These are phyloP conservation scores for Zygoascus ofunaensis DNA, from an alignment of 805 yeast species.

Conservation along the genomic window DNA sequence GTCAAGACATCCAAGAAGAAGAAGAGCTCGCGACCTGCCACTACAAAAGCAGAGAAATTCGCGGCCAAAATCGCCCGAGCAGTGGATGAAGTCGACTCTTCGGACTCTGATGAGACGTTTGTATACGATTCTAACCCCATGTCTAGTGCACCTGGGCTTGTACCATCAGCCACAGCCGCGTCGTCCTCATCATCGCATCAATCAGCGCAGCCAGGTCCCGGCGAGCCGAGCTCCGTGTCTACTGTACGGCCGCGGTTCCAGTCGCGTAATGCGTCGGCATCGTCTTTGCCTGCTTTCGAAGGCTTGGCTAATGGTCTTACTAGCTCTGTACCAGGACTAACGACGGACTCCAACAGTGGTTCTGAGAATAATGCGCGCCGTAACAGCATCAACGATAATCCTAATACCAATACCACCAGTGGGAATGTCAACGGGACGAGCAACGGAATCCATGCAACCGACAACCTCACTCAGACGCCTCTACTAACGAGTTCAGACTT, in stretches of 20 bases:
- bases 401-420: background rate
- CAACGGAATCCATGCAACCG: too few species aligned
- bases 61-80: constrained; percentile 94
- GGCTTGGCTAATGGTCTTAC: background rate
- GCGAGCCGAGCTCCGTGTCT: constrained; percentile 3
- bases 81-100: constrained; percentile 69
- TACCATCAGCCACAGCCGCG: too few species aligned
- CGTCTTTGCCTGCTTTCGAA: background rate
- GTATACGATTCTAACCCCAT: constrained; percentile 63
- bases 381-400: background rate
- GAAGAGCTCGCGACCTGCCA: constrained; percentile 34
- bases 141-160: background rate
- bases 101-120: constrained; percentile 90
- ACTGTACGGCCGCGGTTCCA: constrained; percentile 16
- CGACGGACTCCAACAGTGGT: constrained; percentile 3
- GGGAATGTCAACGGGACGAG: too few species aligned
- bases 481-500: background rate
- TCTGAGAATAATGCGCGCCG: background rate
- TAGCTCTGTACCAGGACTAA: background rate
- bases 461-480: background rate
- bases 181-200: too few species aligned
- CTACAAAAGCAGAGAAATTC: constrained; percentile 75
- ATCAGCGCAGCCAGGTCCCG: constrained; percentile 1
- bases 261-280: constrained; percentile 16
- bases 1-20: constrained; percentile 33